Evolutionary conservation across 1,139 yeast species (phyloP).

Genomic region (Oligophagozyma castellii): DNA sequence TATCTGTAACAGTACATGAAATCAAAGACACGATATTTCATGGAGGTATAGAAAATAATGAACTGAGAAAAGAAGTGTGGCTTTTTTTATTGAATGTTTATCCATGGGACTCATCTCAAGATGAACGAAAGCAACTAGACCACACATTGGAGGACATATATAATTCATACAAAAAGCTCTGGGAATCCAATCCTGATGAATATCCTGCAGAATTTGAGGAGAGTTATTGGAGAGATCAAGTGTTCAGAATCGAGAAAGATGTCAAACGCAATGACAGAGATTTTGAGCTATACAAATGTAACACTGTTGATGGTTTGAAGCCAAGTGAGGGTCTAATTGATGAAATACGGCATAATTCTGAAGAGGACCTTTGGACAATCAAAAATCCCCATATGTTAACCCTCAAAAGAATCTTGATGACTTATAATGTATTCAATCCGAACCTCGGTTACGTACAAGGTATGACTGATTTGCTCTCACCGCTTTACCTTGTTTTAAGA

Average conservation of each 20-base stretch:
- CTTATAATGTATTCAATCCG: slow-evolving; percentile 72
- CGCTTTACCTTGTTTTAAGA: slow-evolving; percentile 61
- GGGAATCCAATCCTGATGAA: slow-evolving; percentile 18
- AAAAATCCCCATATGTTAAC: slow-evolving; percentile 54
- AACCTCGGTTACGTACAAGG: slow-evolving; percentile 95
- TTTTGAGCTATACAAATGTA: slow-evolving; percentile 46
- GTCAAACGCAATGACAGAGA: slow-evolving; percentile 84
- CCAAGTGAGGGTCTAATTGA: slow-evolving; percentile 27
- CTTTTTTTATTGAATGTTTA: slow-evolving; percentile 65
- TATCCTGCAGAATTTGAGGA: slow-evolving; percentile 41
- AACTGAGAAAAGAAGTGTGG: slow-evolving; percentile 69
- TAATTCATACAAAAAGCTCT: slow-evolving; percentile 53
- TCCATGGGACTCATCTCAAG: slow-evolving; percentile 74
- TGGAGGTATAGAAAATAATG: slow-evolving; percentile 56
- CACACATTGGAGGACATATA: slow-evolving; percentile 53
- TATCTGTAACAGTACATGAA: slow-evolving; percentile 59
- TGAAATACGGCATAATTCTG: slow-evolving; percentile 39
- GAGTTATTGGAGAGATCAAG: slow-evolving; percentile 80
- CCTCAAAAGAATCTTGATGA: slow-evolving; percentile 66
- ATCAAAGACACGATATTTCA: slow-evolving; percentile 76
- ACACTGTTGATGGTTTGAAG: slow-evolving; percentile 23
- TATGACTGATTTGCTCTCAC: slow-evolving; percentile 87
- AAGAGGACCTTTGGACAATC: slow-evolving; percentile 42
- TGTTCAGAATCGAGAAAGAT: slow-evolving; percentile 82
- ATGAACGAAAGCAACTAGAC: slow-evolving; percentile 49